A percentile compares a stretch with the other conserved stretches of the same genome.
These are phyloP conservation scores for Hypoxylon sp. DNA, from an alignment of 2,329 filamentous ascomycete genomes.

Conservation along the genomic window DNA sequence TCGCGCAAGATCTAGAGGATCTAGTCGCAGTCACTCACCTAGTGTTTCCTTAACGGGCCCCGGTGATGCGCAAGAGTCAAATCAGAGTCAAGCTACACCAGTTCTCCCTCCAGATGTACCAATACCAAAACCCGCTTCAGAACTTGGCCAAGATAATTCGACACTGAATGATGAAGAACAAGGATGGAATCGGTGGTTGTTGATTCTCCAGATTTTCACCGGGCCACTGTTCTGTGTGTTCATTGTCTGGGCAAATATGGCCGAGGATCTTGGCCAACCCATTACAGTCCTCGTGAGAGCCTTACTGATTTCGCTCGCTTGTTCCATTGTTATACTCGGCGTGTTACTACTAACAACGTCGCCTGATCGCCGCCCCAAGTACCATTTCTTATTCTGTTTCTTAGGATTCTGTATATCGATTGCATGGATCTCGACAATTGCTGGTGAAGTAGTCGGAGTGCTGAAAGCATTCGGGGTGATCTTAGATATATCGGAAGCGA, in stretches of 20 bases:
- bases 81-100: conserved; percentile 25
- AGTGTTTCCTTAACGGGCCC: conserved; percentile 50
- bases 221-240: conserved; percentile 87
- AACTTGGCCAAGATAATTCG: conserved; percentile 49
- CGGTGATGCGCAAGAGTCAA: conserved; percentile 28
- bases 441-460: conserved; percentile 94
- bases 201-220: conserved; percentile 86
- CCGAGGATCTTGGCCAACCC: conserved; percentile 70
- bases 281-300: conserved; percentile 68
- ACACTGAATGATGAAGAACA: conserved; percentile 59
- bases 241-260: conserved; percentile 79
- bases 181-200: conserved; percentile 92
- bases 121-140: conserved; percentile 46
- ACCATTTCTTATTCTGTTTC: conserved; percentile 86
- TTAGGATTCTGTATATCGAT: conserved; percentile 92
- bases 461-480: conserved; percentile 95
- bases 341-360: conserved; percentile 79
- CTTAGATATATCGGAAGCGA: conserved; percentile 92
- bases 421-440: conserved; percentile 96
- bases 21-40: conserved; percentile 53
- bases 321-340: conserved; percentile 76
- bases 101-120: conserved; percentile 41
- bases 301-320: conserved; percentile 75
- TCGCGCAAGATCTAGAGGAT: conserved; percentile 58
- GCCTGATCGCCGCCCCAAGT: conserved; percentile 76